Evolutionary conservation across 2,329 filamentous ascomycete genomes (phyloP), one percentile per base, ranked within the genome.

Genomic region (Tolypocladium cylindrosporum): DNA sequence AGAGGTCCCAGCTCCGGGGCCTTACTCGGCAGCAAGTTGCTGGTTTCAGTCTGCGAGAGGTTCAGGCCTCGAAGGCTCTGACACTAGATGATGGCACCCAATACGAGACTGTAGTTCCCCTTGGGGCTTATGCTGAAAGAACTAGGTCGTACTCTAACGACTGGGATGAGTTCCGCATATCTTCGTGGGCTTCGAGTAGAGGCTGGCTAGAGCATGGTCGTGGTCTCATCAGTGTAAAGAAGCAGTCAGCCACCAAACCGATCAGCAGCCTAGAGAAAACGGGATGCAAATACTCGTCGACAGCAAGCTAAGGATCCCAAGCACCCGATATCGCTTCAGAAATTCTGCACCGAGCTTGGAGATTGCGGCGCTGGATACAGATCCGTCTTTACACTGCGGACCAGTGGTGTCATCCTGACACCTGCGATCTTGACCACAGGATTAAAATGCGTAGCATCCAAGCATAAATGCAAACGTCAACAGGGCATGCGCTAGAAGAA

Each of bases 201-300:
- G 77, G 79, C 13, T 86, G 83, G 83, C 76, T 77, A 0, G 79
- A 85, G 63, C 79, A 86, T 63, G 84, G 82, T 65, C 73, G 76
- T 55, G 80, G 80, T n/a, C 69, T 81, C 3, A 72, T 84, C 13
- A 68, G 73, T 6, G 72, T 78, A 4, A 31, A 31, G 24, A 65
- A 66, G 55, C 48, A 56, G 10, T 52, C 41, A 1, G 43, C 53
- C 1, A 51, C 50, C 14, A 70, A 70, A 48, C 61, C 66, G 1
- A 64, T 70, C 8, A 59, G 59, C 21, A 51, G 31, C 31, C 31
- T 31, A 6, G 31, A 31, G 31, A n/a, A 4, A 31, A 31, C 31
- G 31, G 31, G 31, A 31, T 31, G 31, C 31, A 31, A 31, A 31
- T 31, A 6, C 7, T 31, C 31, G 31, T 31, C 31, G 31, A 6